A percentile compares a stretch with the other conserved stretches of the same genome.
Evolutionary conservation across 306 rosid genomes (phyloP).

Genomic region (Inga oerstediana): DNA sequence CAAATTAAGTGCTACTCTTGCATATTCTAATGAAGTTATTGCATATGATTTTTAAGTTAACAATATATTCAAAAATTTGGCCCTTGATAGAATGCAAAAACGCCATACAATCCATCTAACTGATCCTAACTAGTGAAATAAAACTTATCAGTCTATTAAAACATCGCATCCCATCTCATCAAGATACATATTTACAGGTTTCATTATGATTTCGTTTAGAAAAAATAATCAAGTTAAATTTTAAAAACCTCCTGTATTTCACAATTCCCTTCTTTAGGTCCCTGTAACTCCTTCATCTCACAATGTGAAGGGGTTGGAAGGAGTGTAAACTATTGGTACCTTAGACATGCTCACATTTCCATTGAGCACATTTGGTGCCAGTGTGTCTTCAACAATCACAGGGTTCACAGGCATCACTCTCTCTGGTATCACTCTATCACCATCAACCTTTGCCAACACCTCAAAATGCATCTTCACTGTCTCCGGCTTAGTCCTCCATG

Average conservation of each 20-base stretch:
- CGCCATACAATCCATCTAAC: too few relatives aligned
- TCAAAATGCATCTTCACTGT: slow-evolving; percentile 71
- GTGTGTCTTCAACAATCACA: slow-evolving; percentile 56
- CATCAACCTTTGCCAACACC: slow-evolving; percentile 91
- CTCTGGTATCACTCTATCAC: slow-evolving; percentile 80
- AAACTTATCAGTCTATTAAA: too few relatives aligned
- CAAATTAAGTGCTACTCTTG: background rate
- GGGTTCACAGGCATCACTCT: slow-evolving; percentile 64
- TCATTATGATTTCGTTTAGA: slow-evolving; percentile 9
- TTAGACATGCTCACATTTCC: slow-evolving; percentile 69
- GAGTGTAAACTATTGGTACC: slow-evolving; percentile 55
- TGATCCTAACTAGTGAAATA: too few relatives aligned
- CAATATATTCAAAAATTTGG: too few relatives aligned
- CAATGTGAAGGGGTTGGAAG: slow-evolving; percentile 58
- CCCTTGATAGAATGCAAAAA: too few relatives aligned
- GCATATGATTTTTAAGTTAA: too few relatives aligned
- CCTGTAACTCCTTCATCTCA: slow-evolving; percentile 30
- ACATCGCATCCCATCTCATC: background rate
- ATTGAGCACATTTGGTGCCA: slow-evolving; percentile 35
- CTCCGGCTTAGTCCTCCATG: slow-evolving; percentile 89
- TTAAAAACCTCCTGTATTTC: background rate
- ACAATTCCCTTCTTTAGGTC: slow-evolving; percentile 31
- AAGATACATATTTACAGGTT: slow-evolving; percentile 26
- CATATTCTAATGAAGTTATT: too few relatives aligned
- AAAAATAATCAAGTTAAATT: background rate